These are phyloP conservation scores for Tricholoma bakamatsutake DNA, from an alignment of 768 basidiomycete genomes.

Conservation along the genomic window DNA sequence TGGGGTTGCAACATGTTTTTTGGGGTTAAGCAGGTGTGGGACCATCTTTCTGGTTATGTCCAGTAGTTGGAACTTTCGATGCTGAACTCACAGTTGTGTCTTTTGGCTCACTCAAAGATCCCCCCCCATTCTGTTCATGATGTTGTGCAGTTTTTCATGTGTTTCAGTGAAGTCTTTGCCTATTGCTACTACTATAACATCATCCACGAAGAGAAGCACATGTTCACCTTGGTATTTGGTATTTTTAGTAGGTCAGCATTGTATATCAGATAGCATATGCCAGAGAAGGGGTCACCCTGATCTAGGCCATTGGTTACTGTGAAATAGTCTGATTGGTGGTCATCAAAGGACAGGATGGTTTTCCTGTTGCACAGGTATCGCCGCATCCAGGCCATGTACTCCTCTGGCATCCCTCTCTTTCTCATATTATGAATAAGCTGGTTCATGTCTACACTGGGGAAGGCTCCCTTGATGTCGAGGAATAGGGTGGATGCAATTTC, in stretches of 20 bases:
- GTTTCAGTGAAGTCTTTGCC: not conserved
- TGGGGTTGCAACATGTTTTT: not conserved
- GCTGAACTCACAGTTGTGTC: too few species aligned
- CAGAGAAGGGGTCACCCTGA: conserved; percentile 15
- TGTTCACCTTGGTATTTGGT: conserved; percentile 8
- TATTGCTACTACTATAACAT: not conserved
- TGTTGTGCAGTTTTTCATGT: too few species aligned
- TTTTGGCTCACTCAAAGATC: too few species aligned
- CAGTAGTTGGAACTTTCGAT: not conserved
- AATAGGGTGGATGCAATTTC: conserved; percentile 19
- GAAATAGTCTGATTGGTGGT: not conserved
- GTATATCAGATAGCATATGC: too few species aligned
- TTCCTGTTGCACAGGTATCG: not conserved
- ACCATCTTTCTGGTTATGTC: not conserved
- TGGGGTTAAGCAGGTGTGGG: conserved; percentile 1
- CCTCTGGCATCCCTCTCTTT: too few species aligned
- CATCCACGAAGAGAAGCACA: not conserved
- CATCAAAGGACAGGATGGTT: not conserved
- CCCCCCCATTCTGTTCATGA: too few species aligned
- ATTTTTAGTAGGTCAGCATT: too few species aligned
- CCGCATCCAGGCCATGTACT: not conserved
- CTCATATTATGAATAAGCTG: not conserved
- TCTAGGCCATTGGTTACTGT: conserved; percentile 13
- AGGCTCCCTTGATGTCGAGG: conserved; percentile 3
- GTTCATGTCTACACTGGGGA: not conserved